Evolutionary conservation across 78 protist species (phyloP).

Genomic region (Speleostelium caveatum): DNA sequence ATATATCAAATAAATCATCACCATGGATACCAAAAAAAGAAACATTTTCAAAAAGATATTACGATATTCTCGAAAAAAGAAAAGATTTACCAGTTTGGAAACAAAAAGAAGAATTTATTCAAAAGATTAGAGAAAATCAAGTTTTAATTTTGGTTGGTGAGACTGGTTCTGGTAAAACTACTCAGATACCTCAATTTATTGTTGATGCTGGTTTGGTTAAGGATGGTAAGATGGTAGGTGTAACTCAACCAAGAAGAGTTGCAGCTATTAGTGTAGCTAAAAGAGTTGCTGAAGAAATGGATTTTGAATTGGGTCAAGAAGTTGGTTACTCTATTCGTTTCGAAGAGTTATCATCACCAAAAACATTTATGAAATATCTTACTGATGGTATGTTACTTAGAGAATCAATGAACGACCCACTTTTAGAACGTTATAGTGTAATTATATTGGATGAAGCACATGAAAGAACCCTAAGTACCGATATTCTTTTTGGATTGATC

Average conservation of each 20-base stretch:
- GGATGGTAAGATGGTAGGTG: conserved; percentile 86
- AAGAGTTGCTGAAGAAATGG: conserved; percentile 99
- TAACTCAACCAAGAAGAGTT: conserved; percentile 99
- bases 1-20: no score
- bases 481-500: conserved; percentile 97
- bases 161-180: conserved; percentile 99
- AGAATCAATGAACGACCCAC: conserved; percentile 98
- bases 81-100: conserved; percentile 95
- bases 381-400: conserved; percentile 99
- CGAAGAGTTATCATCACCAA: conserved; percentile 94
- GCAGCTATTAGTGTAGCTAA: conserved; percentile 95
- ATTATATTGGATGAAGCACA: conserved; percentile 99
- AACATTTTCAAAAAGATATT: conserved; percentile 88
- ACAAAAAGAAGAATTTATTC: conserved; percentile 82
- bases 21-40: conserved; percentile 77
- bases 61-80: conserved; percentile 88
- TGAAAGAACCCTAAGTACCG: conserved; percentile 99
- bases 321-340: conserved; percentile 99
- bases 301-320: conserved; percentile 95
- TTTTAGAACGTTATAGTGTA: conserved; percentile 85
- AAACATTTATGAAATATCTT: conserved; percentile 93
- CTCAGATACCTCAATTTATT: conserved; percentile 91
- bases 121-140: conserved; percentile 83
- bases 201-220: conserved; percentile 81
- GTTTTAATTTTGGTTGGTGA: conserved; percentile 97